A percentile compares a stretch with the other conserved stretches of the same genome.
Evolutionary conservation across 441 rosid species (phyloP).

Genomic region (Eruca vesicaria): DNA sequence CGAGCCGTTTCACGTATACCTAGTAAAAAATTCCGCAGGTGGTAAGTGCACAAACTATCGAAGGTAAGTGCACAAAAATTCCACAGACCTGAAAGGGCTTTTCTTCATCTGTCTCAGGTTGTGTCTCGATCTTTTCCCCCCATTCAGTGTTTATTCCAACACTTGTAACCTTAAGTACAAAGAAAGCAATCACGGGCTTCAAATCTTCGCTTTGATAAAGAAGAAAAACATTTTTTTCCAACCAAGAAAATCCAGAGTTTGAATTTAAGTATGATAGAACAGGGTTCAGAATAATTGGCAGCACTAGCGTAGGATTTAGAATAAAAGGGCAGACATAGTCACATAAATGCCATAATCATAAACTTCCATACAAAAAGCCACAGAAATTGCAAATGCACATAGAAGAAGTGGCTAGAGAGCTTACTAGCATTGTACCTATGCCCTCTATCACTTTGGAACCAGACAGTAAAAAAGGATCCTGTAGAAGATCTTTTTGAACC

Average conservation of each 20-base stretch:
- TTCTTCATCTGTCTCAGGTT: slow-evolving; percentile 81
- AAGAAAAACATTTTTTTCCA: too few species aligned
- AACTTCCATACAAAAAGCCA: too few species aligned
- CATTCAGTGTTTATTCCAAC: slow-evolving; percentile 90
- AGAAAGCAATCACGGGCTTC: not conserved
- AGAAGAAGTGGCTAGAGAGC: not conserved
- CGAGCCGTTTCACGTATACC: slow-evolving; percentile 74
- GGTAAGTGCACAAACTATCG: not conserved
- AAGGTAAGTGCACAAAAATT: not conserved
- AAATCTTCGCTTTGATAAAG: too few species aligned
- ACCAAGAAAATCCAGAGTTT: too few species aligned
- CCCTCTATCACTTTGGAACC: slow-evolving; percentile 98
- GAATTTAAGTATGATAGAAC: too few species aligned
- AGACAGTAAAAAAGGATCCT: slow-evolving; percentile 70
- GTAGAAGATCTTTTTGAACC: slow-evolving; percentile 69
- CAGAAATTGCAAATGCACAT: too few species aligned
- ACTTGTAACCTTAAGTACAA: slow-evolving; percentile 67
- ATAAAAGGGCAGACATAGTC: too few species aligned
- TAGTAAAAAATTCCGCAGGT: slow-evolving; percentile 28
- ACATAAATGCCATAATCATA: too few species aligned
- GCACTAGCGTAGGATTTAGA: too few species aligned
- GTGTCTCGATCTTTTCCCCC: slow-evolving; percentile 77
- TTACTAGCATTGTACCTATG: slow-evolving; percentile 88
- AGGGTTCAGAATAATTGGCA: too few species aligned
- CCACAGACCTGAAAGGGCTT: slow-evolving; percentile 86